A percentile compares a stretch with the other conserved stretches of the same genome.
phyloP scores from a whole-genome alignment of 1,139 yeast species.

The Magnusiomyces clavatus region DNA sequence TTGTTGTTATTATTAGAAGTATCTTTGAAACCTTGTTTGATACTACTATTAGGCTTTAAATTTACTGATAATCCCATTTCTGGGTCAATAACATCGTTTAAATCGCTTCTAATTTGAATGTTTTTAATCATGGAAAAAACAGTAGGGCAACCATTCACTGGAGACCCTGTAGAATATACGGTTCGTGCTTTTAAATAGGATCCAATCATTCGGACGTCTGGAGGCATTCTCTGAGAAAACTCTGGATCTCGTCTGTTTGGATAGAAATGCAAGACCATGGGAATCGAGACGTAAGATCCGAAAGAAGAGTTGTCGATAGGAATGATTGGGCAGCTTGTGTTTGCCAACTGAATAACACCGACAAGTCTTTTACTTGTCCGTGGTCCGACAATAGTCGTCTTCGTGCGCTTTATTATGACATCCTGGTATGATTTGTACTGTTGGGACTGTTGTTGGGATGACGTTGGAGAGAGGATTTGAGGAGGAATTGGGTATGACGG shows the following conservation, averaged over 20 bases:
- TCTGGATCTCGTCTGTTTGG: too few species aligned
- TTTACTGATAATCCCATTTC: background rate
- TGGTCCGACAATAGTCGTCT: too few species aligned
- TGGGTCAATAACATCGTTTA: background rate
- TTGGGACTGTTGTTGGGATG: background rate
- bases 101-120: background rate
- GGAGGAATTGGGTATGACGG: background rate
- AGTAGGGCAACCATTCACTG: background rate
- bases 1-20: background rate
- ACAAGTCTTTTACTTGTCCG: too few species aligned
- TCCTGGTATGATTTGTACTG: too few species aligned
- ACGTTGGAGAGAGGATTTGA: background rate
- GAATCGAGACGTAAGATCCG: too few species aligned
- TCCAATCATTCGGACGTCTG: background rate
- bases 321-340: too few species aligned
- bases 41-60: background rate
- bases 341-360: too few species aligned
- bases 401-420: too few species aligned
- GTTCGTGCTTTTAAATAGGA: background rate
- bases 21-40: background rate
- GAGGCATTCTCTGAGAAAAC: background rate
- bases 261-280: too few species aligned
- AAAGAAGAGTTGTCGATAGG: too few species aligned
- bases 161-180: background rate
- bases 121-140: background rate